phyloP scores from a whole-genome alignment of 192 early-diverging fungal genomes.

The Gryganskiella cystojenkinii region DNA sequence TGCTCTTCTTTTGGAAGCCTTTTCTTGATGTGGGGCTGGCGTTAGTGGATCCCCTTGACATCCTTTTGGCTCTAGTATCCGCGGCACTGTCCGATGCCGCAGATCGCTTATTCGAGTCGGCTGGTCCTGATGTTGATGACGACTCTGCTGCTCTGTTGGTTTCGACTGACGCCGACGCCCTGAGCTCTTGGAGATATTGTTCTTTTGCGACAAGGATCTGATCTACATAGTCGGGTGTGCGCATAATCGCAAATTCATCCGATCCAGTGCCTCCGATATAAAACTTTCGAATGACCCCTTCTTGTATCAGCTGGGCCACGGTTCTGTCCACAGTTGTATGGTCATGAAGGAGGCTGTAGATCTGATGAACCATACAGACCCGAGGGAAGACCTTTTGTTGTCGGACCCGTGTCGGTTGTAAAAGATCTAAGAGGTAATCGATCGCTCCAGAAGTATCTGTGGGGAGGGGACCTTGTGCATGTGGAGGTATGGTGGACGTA shows the following conservation, averaged over 20 bases:
- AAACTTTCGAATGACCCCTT: conserved; percentile 51
- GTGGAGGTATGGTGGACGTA: not conserved
- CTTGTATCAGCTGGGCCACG: conserved; percentile 50
- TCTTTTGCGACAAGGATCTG: conserved; percentile 51
- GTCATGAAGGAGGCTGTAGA: conserved; percentile 55
- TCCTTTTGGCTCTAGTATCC: too few relatives aligned
- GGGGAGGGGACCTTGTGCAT: conserved; percentile 2
- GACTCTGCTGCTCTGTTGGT: not conserved
- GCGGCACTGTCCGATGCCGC: too few relatives aligned
- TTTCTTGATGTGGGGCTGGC: too few relatives aligned
- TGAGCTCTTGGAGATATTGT: conserved; percentile 33
- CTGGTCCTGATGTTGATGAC: not conserved
- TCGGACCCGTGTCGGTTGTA: conserved; percentile 12
- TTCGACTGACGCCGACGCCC: not conserved
- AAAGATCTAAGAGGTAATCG: conserved; percentile 17
- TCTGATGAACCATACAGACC: conserved; percentile 58
- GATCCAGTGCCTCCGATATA: conserved; percentile 54
- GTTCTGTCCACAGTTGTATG: conserved; percentile 56
- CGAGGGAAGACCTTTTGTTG: conserved; percentile 42
- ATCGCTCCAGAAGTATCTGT: conserved; percentile 23
- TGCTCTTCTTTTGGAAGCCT: too few relatives aligned
- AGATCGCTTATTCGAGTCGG: too few relatives aligned
- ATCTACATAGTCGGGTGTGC: conserved; percentile 43
- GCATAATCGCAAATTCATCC: conserved; percentile 59
- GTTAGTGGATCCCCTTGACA: too few relatives aligned